These are phyloP conservation scores for Ophiobolus disseminans DNA, from an alignment of 2,329 filamentous ascomycete genomes.

Conservation along the genomic window DNA sequence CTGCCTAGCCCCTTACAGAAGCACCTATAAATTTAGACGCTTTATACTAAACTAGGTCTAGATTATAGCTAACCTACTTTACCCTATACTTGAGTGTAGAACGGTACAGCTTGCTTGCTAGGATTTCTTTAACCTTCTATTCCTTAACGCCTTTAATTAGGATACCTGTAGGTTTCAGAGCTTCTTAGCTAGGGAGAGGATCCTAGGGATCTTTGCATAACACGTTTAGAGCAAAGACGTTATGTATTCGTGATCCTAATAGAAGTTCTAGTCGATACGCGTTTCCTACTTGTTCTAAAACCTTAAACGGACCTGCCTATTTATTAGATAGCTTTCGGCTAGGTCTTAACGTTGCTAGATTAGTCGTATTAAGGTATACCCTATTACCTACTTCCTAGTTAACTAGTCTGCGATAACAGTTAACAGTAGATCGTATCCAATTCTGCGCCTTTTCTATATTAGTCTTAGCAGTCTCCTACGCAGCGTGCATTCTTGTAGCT, in stretches of 20 bases:
- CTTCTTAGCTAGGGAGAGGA: not conserved
- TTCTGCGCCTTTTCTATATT: constrained; percentile 1
- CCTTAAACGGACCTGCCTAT: not conserved
- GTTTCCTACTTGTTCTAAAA: not conserved
- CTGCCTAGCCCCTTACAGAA: too few species aligned
- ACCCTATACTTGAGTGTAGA: not conserved
- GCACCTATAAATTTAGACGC: not conserved
- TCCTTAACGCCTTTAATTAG: not conserved
- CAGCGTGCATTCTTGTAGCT: not conserved
- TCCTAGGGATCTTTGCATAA: constrained; percentile 1
- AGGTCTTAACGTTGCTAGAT: not conserved
- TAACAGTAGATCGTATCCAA: not conserved
- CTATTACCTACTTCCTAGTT: not conserved
- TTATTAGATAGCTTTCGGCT: not conserved
- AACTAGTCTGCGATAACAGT: not conserved
- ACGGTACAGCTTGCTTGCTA: not conserved
- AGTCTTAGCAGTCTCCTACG: not conserved
- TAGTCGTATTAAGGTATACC: not conserved
- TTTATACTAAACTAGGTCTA: not conserved
- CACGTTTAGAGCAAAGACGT: not conserved
- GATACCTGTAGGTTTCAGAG: not conserved
- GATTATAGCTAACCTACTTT: not conserved
- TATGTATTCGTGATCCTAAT: not conserved
- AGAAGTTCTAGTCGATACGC: not conserved
- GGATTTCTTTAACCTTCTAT: constrained; percentile 1